Evolutionary conservation across 1,284 basidiomycete genomes (phyloP).

Genomic region (Pseudozyma tsukubaensis): DNA sequence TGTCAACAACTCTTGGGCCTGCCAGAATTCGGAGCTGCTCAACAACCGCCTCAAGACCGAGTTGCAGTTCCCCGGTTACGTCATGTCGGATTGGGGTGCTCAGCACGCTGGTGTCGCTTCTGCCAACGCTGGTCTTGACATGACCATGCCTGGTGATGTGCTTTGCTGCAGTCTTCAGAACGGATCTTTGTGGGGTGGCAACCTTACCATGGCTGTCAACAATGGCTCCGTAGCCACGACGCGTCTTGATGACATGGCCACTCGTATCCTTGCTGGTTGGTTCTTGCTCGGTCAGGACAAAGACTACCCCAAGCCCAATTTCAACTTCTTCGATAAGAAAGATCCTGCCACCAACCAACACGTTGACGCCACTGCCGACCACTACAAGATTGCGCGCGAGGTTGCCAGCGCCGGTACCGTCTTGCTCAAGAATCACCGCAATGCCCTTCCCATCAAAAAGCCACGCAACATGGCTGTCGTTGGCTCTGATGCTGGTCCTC

Average conservation of each 20-base stretch:
- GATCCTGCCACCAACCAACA: slow-evolving; percentile 72
- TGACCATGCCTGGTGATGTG: slow-evolving; percentile 70
- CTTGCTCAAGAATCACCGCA: slow-evolving; percentile 77
- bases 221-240: slow-evolving; percentile 77
- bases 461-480: slow-evolving; percentile 55
- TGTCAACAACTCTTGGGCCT: slow-evolving; percentile 73
- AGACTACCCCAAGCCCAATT: slow-evolving; percentile 61
- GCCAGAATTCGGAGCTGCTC: slow-evolving; percentile 77
- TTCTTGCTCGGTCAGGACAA: slow-evolving; percentile 69
- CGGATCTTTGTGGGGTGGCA: slow-evolving; percentile 56
- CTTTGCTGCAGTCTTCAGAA: slow-evolving; percentile 36
- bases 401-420: slow-evolving; percentile 81
- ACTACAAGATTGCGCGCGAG: slow-evolving; percentile 76
- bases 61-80: slow-evolving; percentile 81
- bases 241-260: slow-evolving; percentile 72
- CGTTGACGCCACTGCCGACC: slow-evolving; percentile 80
- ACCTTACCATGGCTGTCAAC: slow-evolving; percentile 76
- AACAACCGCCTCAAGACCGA: slow-evolving; percentile 81
- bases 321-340: slow-evolving; percentile 54
- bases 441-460: slow-evolving; percentile 50
- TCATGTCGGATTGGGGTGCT: slow-evolving; percentile 66
- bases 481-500: slow-evolving; percentile 76
- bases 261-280: slow-evolving; percentile 65
- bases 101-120: slow-evolving; percentile 64
- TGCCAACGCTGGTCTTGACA: slow-evolving; percentile 77